phyloP scores from a whole-genome alignment of 2,329 filamentous ascomycete species.

The Lecanicillium sp. region DNA sequence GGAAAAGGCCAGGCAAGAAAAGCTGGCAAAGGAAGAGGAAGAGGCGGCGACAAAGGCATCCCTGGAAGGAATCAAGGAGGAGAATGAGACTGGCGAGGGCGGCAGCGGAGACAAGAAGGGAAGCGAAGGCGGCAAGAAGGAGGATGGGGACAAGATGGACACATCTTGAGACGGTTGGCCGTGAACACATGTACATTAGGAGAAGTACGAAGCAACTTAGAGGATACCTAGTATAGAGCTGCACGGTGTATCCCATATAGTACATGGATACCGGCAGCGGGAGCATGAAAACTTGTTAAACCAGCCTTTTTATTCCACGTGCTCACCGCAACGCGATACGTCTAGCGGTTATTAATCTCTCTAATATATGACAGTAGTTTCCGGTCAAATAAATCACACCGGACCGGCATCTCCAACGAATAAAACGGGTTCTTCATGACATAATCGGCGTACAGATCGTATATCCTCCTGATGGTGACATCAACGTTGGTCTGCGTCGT shows the following conservation, averaged over 20 bases:
- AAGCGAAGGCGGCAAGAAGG: constrained; percentile 41
- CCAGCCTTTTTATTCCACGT: too few species aligned
- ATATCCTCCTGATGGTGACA: constrained; percentile 72
- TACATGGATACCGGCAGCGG: not conserved
- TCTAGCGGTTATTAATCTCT: constrained; percentile 54
- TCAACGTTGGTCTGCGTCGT: constrained; percentile 81
- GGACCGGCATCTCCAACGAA: constrained; percentile 92
- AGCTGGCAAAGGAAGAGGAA: constrained; percentile 70
- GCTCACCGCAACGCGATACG: too few species aligned
- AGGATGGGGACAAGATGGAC: constrained; percentile 75
- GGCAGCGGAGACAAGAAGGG: constrained; percentile 42
- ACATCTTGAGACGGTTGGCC: constrained; percentile 56
- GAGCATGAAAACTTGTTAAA: not conserved
- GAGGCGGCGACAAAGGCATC: constrained; percentile 65
- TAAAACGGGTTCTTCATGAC: constrained; percentile 99
- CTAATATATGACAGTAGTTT: constrained; percentile 76
- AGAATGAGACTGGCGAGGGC: constrained; percentile 43
- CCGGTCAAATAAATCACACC: constrained; percentile 91
- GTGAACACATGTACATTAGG: constrained; percentile 30
- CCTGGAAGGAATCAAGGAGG: constrained; percentile 76
- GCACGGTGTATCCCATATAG: not conserved
- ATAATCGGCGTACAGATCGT: constrained; percentile 92
- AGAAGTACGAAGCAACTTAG: constrained; percentile 15
- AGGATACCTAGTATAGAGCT: not conserved
- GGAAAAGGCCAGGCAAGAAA: constrained; percentile 89